phyloP scores from a whole-genome alignment of 306 rosid species.

The Vachellia collinsii region DNA sequence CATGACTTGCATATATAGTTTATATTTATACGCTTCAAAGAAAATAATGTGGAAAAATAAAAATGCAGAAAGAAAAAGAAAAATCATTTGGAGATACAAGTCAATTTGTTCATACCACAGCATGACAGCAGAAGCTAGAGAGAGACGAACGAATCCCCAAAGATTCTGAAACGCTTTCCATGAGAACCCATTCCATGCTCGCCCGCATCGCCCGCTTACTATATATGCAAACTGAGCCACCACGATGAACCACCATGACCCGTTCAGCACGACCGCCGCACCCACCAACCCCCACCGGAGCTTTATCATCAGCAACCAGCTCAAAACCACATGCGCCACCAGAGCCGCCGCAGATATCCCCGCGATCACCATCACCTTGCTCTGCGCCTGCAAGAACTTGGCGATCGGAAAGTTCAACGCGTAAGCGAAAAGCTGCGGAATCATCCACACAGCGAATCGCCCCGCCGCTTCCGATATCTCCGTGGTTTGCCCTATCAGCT shows the following conservation, averaged over 20 bases:
- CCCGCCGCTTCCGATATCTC: slow-evolving; percentile 78
- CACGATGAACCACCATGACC: slow-evolving; percentile 79
- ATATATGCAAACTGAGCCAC: slow-evolving; percentile 66
- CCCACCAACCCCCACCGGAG: slow-evolving; percentile 75
- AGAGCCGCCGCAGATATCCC: slow-evolving; percentile 57
- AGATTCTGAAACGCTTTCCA: slow-evolving; percentile 69
- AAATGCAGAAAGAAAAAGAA: background rate
- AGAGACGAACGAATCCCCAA: slow-evolving; percentile 60
- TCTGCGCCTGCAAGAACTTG: slow-evolving; percentile 84
- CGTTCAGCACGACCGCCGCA: slow-evolving; percentile 68
- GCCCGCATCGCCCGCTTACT: slow-evolving; percentile 58
- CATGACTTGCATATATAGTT: too few species aligned
- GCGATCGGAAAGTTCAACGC: slow-evolving; percentile 72
- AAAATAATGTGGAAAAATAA: background rate
- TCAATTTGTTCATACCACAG: background rate
- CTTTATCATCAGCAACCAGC: slow-evolving; percentile 74
- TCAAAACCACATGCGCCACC: slow-evolving; percentile 59
- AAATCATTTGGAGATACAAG: too few species aligned
- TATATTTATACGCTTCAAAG: too few species aligned
- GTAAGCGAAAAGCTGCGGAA: slow-evolving; percentile 88
- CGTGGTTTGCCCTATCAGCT: slow-evolving; percentile 72
- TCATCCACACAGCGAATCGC: slow-evolving; percentile 71
- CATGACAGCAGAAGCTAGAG: slow-evolving; percentile 31
- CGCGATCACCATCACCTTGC: slow-evolving; percentile 91
- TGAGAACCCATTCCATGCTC: slow-evolving; percentile 83